Percentiles rank a stretch among this genome's conserved stretches.
Conservation (phyloP, 2,329 filamentous ascomycete genomes). For the Camillea tinctor region DNA sequence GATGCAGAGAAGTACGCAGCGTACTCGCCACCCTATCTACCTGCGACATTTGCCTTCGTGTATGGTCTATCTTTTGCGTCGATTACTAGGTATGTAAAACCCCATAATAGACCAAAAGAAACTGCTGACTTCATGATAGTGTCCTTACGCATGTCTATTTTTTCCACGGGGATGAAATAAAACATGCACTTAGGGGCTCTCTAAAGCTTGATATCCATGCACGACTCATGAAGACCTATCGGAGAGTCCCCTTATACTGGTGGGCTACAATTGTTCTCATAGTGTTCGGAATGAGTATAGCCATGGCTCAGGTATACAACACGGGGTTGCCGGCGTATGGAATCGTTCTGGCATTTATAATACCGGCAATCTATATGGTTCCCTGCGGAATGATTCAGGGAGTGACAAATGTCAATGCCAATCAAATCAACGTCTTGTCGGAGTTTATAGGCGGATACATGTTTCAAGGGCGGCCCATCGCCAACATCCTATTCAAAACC, state of each 20-base stretch:
- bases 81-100: constrained; percentile 24
- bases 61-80: constrained; percentile 31
- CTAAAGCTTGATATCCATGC: constrained; percentile 40
- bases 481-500: constrained; percentile 46
- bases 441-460: constrained; percentile 49
- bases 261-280: constrained; percentile 38
- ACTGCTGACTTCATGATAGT: constrained; percentile 11
- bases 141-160: constrained; percentile 46
- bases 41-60: constrained; percentile 26
- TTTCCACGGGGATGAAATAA: constrained; percentile 45
- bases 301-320: constrained; percentile 35
- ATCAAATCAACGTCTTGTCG: constrained; percentile 47
- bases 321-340: constrained; percentile 45
- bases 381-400: constrained; percentile 48
- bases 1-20: constrained; percentile 47
- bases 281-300: constrained; percentile 25
- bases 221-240: constrained; percentile 41
- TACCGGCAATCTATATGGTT: constrained; percentile 45
- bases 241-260: constrained; percentile 45
- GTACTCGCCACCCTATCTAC: constrained; percentile 43
- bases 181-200: constrained; percentile 27
- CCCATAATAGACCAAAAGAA: neutral
- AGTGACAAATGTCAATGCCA: constrained; percentile 47
- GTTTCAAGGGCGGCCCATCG: constrained; percentile 44
- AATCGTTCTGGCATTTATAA: constrained; percentile 42